Conservation (phyloP, 1,284 basidiomycete species). For the Pulchroboletus neoregius region DNA sequence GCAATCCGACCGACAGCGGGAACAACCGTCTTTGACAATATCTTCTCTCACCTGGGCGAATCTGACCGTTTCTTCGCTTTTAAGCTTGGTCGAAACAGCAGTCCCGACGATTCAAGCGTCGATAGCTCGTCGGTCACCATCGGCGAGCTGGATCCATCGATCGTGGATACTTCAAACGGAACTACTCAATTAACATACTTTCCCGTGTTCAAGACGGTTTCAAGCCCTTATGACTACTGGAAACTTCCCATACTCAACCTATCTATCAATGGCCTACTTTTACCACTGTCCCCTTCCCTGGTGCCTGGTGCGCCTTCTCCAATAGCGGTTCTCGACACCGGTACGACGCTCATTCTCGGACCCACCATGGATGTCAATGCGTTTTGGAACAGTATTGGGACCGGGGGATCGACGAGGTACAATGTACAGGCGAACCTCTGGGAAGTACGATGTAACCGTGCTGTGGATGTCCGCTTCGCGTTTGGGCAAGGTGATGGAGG, state of each 20-base stretch:
- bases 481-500: constrained; percentile 40
- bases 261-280: constrained; percentile 40
- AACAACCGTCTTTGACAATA: constrained; percentile 45
- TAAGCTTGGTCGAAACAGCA: constrained; percentile 41
- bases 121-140: constrained; percentile 49
- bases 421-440: constrained; percentile 39
- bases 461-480: constrained; percentile 43
- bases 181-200: constrained; percentile 37
- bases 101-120: constrained; percentile 16
- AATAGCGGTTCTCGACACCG: constrained; percentile 55
- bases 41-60: constrained; percentile 43
- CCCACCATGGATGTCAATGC: constrained; percentile 47
- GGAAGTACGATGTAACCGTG: constrained; percentile 51
- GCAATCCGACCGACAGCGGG: constrained; percentile 46
- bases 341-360: constrained; percentile 55
- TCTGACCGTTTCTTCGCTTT: constrained; percentile 48
- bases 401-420: constrained; percentile 37
- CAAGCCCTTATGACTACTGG: constrained; percentile 51
- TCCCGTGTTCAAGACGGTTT: constrained; percentile 41
- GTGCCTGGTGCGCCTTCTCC: constrained; percentile 41
- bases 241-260: constrained; percentile 48
- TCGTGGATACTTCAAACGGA: constrained; percentile 34
- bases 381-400: constrained; percentile 47
- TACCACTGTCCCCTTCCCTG: constrained; percentile 45
- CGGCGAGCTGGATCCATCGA: constrained; percentile 44